These are phyloP conservation scores for Polytrichum commune DNA, from an alignment of 225 moss, liverwort and hornwort genomes.

Conservation along the genomic window DNA sequence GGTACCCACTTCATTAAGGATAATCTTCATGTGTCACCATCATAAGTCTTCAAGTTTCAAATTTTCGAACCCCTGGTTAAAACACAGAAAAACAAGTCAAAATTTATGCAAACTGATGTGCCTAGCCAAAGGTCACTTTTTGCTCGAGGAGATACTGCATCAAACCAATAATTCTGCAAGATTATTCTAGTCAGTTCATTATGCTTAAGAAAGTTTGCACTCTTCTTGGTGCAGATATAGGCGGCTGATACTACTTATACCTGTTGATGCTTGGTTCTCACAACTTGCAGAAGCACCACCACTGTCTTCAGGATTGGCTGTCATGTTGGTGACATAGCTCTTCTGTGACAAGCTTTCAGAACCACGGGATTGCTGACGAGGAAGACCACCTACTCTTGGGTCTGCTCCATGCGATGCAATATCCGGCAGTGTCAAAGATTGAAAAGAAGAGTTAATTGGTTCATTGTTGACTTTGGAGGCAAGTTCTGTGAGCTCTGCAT, in stretches of 20 bases:
- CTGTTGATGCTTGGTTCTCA: conserved; percentile 59
- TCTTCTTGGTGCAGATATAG: too few species aligned
- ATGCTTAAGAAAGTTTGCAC: too few species aligned
- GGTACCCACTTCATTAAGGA: too few species aligned
- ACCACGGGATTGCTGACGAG: conserved; percentile 72
- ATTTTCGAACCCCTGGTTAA: too few species aligned
- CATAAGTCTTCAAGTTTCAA: too few species aligned
- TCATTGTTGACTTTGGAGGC: conserved; percentile 78
- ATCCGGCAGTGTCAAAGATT: conserved; percentile 54
- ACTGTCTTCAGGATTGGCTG: conserved; percentile 53
- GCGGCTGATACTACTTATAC: conserved; percentile 9
- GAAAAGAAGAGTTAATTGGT: conserved; percentile 44
- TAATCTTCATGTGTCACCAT: too few species aligned
- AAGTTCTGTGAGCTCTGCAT: conserved; percentile 86
- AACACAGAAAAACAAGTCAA: too few species aligned
- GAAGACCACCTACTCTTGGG: conserved; percentile 27
- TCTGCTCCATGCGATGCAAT: conserved; percentile 46
- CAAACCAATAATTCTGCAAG: too few species aligned
- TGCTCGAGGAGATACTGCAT: too few species aligned
- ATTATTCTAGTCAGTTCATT: too few species aligned
- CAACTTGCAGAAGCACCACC: conserved; percentile 56
- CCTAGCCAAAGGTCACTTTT: too few species aligned
- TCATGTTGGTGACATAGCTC: conserved; percentile 68
- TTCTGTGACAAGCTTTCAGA: conserved; percentile 82
- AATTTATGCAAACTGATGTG: too few species aligned